Evolutionary conservation across 495 filamentous ascomycete genomes (phyloP), one percentile per base, ranked within the genome.

Genomic region (Xylaria intraflava): DNA sequence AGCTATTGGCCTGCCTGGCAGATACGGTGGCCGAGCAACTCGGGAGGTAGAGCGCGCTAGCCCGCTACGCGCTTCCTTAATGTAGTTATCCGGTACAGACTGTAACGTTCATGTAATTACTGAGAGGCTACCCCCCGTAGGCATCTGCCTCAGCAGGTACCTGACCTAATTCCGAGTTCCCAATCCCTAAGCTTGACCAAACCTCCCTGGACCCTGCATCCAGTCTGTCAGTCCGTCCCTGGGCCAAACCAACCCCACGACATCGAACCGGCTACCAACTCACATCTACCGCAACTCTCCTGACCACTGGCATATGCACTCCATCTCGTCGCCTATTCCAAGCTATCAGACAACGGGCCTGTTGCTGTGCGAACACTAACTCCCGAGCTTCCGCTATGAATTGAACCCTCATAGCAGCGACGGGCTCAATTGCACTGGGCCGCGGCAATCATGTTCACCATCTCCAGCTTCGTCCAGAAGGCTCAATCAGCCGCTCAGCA

Each of bases 401-500:
- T 62, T 66, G 51, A 60, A 40, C 24, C 47, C 49, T 46, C 54
- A 39, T 53, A 35, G 31, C 41, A 50, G 47, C 52, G 49, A 65
- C 64, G 57, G 62, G 53, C 62, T 57, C 46, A 54, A 60, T 54
- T 58, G 53, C 30, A 57, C 57, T 45, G 53, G 62, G 43, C 57
- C 16, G 35, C 45, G 19, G 38, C 52, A 33, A 62, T 67, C 66
- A 89, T 88, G 86, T 85, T 69, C 56, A 87, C 84, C 69, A 78
- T 94, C 72, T 84, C 83, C 55, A 87, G 83, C 67, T 84, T 98
- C 67, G 87, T 97, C 58, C 90, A 96, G 72, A 96, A 91, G 77
- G 93, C 93, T 50, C 75, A 78, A 60, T 66, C 64, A 38, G 64
- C 64, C 57, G 64, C 64, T n/a, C 85, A 90, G 72, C 90, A 91